Base-by-base conservation (phyloP, 306 rosid species). In the Herpetospermum pedunculosum region DNA sequence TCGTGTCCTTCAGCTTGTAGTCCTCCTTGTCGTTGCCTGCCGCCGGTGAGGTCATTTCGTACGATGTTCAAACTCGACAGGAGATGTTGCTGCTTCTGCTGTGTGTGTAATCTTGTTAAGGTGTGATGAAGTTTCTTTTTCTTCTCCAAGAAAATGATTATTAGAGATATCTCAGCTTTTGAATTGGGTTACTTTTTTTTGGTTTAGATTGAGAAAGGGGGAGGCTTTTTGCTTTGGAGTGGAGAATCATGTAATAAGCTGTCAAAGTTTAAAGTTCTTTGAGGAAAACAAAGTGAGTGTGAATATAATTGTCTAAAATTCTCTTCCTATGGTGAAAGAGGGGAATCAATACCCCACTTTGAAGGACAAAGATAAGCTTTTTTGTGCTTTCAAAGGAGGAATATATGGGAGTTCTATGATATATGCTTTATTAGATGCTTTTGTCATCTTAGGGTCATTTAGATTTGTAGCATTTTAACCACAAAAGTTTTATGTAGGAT, bases 1-100 rank as follows among this genome's bases (percentile, higher is more conserved):
- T 89, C 16, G 90, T 91, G 81, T 91, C 91, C 80, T 89, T 91
- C 75, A 89, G 18, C 70, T 85, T 84, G 87, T 89, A 91, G 30
- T 91, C 96, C 25, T 87, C 96, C 63, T 74, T 81, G 50, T 78
- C 47, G 85, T 44, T 34, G 77, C 12, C 82, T 13, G 78, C 52
- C 74, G 78, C 75, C 19, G 89, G 44, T 18, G 75, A 29, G 11
- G 30, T 48, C 75, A 80, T 75, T 69, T 70, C 69, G 63, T 26
- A 21, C 59, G 30, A 6, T 37, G 34, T 23, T 49, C 30, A 54
- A 48, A 53, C 48, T n/a, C 59, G 34, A 60, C 43, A 62, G 49
- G 18, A 44, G 12, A 13, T 44, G 12, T 49, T 44, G 49, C 12
- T 3, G n/a, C 5, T 44, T 44, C n/a, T 32, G 49, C 2, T 14